Evolutionary conservation across 1,284 basidiomycete species (phyloP).

Genomic region (Flammula alnicola): DNA sequence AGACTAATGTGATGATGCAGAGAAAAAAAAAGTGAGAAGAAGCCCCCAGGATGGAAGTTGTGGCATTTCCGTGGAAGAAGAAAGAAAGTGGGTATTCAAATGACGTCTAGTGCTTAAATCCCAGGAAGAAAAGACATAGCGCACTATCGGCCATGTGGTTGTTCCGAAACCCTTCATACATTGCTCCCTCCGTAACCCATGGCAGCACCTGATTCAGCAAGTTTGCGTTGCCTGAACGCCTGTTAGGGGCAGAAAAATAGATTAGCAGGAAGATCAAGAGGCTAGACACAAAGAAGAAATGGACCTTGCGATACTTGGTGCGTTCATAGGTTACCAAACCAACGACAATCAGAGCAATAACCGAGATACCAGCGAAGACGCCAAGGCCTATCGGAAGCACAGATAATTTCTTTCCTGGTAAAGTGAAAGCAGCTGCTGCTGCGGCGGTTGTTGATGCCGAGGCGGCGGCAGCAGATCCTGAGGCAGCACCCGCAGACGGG

Average conservation of each 20-base stretch:
- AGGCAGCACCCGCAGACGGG: constrained; percentile 36
- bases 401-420: constrained; percentile 73
- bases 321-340: constrained; percentile 82
- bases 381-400: constrained; percentile 83
- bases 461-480: constrained; percentile 47
- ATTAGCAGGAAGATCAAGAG: constrained; percentile 4
- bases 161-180: constrained; percentile 46
- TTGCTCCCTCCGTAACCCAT: constrained; percentile 62
- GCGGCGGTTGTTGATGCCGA: constrained; percentile 42
- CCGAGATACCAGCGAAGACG: constrained; percentile 80
- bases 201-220: constrained; percentile 63
- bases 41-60: constrained; percentile 2
- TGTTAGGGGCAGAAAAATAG: constrained; percentile 32
- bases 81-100: constrained; percentile 10
- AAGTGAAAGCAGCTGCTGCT: constrained; percentile 45
- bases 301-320: constrained; percentile 78
- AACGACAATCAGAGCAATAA: constrained; percentile 79
- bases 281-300: constrained; percentile 24
- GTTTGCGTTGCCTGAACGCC: constrained; percentile 76
- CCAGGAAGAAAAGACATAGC: constrained; percentile 2
- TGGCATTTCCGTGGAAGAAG: constrained; percentile 2
- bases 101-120: constrained; percentile 7
- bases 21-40: constrained; percentile 25
- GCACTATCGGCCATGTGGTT: background rate
- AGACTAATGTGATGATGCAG: constrained; percentile 26